Evolutionary conservation across 2,329 filamentous ascomycete genomes (phyloP).

Genomic region (Fusarium albidum): DNA sequence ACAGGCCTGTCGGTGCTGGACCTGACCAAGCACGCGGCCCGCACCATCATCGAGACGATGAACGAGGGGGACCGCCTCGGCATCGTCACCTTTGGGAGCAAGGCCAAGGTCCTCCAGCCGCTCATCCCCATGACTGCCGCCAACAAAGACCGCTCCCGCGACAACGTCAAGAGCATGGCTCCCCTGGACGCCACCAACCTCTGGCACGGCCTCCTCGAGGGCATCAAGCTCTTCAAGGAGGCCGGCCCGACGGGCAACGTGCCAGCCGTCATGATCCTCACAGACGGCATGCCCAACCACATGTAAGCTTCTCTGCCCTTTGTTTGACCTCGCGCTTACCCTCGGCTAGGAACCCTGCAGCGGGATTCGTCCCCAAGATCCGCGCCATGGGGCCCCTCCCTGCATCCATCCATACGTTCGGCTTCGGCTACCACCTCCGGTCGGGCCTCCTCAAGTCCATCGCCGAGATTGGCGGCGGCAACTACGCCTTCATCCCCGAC

Average conservation of each 20-base stretch:
- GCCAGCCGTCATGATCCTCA: conserved; percentile 61
- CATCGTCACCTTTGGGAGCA: conserved; percentile 62
- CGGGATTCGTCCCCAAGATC: conserved; percentile 65
- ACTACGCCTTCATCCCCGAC: conserved; percentile 69
- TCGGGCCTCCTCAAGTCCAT: conserved; percentile 66
- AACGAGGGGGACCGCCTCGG: conserved; percentile 63
- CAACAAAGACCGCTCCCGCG: conserved; percentile 54
- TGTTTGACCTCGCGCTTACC: not conserved
- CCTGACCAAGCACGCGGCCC: conserved; percentile 66
- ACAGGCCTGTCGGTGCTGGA: conserved; percentile 65
- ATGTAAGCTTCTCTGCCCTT: conserved; percentile 45
- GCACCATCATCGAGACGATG: conserved; percentile 65
- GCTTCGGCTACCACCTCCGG: conserved; percentile 46
- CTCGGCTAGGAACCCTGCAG: conserved; percentile 50
- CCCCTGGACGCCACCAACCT: conserved; percentile 58
- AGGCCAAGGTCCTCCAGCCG: conserved; percentile 53
- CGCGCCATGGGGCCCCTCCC: conserved; percentile 50
- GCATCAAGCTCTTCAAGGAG: conserved; percentile 56
- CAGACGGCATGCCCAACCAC: conserved; percentile 63
- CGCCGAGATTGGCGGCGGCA: conserved; percentile 63
- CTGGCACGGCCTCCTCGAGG: conserved; percentile 64
- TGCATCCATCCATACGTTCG: conserved; percentile 52
- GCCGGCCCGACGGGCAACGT: conserved; percentile 46
- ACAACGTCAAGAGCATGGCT: conserved; percentile 53
- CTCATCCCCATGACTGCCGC: conserved; percentile 56